Base-by-base conservation (phyloP, 345 rosid genomes). In the Pistacia vera region DNA sequence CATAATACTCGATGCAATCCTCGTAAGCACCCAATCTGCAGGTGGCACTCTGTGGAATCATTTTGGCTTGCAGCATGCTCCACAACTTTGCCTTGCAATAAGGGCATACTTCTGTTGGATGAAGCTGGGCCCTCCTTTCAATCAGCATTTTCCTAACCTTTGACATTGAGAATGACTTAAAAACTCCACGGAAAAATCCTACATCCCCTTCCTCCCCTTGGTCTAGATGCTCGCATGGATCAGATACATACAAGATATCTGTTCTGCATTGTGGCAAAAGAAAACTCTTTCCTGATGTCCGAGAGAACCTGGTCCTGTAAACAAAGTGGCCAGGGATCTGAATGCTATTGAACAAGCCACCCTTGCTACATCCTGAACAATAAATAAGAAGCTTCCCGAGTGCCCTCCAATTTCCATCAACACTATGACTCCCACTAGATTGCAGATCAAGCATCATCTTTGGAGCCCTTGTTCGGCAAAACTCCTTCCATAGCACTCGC, bases 391-490 rank as follows among this genome's bases (percentile, higher is more conserved):
- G 86, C 78, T 96, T 96, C 72, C 92, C 99, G 46, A 93, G 93
- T 13, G 98, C 97, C 79, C 99, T 89, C 99, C 99, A 93, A 81
- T 89, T 96, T 67, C 99, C 99, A 84, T 96, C 99, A 71, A 96
- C 90, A 77, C 90, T 92, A 69, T 93, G 97, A 82, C 95, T 93
- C 56, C 98, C 97, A 74, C 97, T 83, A 25, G 98, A 92, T 30
- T 92, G 97, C 33, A 96, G 94, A 76, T 96, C 97, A 74, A 83
- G 60, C 97, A 91, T 92, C 95, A 96, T 92, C 79, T 93, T 93
- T 5, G 97, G 98, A 28, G 98, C 98, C 81, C 99, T 92, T 3
- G 87, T 87, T 82, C 85, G 79, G 75, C 99, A 96, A 59, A 96
- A 96, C 72, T 93, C 98, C 83, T 93, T 96, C 99, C 99, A 96